These are phyloP conservation scores for Eragrostis curvula DNA, from an alignment of 176 grass and related monocot genomes.

Conservation along the genomic window DNA sequence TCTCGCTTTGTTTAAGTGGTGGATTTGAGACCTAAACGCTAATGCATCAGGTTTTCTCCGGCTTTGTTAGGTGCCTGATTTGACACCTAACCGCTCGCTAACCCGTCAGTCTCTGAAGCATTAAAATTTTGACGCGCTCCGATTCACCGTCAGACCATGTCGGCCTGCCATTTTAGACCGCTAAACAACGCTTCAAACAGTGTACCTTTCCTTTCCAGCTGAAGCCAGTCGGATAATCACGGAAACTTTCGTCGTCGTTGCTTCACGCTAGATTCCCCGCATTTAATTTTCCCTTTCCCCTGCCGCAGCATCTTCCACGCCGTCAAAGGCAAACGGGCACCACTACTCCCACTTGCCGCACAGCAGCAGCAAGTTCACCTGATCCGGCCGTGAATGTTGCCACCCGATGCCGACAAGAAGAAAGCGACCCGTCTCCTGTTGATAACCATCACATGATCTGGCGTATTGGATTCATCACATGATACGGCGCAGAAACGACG, in stretches of 20 bases:
- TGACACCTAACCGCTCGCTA: constrained; percentile 4
- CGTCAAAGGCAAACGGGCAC: background rate
- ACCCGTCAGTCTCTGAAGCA: background rate
- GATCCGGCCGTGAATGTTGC: background rate
- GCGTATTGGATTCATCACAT: background rate
- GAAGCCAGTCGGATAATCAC: background rate
- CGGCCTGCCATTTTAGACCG: constrained; percentile 16
- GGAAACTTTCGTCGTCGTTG: background rate
- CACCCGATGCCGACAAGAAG: background rate
- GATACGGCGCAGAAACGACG: background rate
- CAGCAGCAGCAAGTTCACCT: background rate
- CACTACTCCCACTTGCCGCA: too few species aligned
- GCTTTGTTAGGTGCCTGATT: constrained; percentile 32
- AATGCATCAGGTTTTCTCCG: background rate
- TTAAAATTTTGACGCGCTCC: background rate
- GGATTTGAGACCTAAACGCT: too few species aligned
- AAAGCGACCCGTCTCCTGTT: background rate
- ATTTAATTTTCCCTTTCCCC: background rate
- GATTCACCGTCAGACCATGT: background rate
- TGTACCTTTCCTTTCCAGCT: background rate
- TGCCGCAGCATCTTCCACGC: background rate
- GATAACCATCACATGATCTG: background rate
- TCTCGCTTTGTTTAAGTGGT: too few species aligned
- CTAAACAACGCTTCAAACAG: background rate
- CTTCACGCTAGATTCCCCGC: background rate